A percentile compares a stretch with the other conserved stretches of the same genome.
Conservation (phyloP, 2,329 filamentous ascomycete genomes). For the Pseudogymnoascus sp. region DNA sequence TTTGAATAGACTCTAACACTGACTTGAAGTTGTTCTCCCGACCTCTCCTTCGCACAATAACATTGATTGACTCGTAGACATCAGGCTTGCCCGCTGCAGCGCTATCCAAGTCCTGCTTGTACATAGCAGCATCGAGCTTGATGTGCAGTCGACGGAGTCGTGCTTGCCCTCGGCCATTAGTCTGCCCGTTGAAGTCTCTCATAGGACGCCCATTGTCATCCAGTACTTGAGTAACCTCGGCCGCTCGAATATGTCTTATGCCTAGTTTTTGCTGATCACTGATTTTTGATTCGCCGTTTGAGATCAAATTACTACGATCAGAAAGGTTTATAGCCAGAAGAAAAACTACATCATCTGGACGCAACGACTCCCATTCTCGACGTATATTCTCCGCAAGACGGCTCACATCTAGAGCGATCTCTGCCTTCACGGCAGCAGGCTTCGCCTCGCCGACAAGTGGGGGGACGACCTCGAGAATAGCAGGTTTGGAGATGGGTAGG, state of each 20-base stretch:
- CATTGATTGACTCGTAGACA: constrained; percentile 75
- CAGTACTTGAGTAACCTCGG: constrained; percentile 75
- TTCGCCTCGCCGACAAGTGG: constrained; percentile 73
- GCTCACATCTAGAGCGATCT: constrained; percentile 76
- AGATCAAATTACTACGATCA: constrained; percentile 37
- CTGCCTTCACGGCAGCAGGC: constrained; percentile 77
- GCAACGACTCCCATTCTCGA: constrained; percentile 81
- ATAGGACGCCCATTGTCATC: constrained; percentile 75
- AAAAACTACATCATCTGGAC: constrained; percentile 83
- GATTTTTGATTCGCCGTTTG: constrained; percentile 41
- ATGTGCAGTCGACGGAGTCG: constrained; percentile 64
- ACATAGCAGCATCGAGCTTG: constrained; percentile 70
- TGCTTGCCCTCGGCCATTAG: constrained; percentile 54
- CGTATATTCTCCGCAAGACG: constrained; percentile 67
- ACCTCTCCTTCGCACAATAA: constrained; percentile 72
- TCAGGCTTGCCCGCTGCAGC: constrained; percentile 60
- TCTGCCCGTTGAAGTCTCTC: constrained; percentile 51
- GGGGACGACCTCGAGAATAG: constrained; percentile 77
- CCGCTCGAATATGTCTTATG: constrained; percentile 64
- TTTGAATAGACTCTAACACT: constrained; percentile 83
- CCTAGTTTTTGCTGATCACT: constrained; percentile 53
- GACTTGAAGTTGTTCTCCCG: constrained; percentile 97
- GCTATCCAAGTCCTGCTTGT: constrained; percentile 64
- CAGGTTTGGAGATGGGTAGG: constrained; percentile 73
- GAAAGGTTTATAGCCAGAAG: constrained; percentile 65